Base-by-base conservation (phyloP, 257 asterid species). In the Scutellaria barbata region DNA sequence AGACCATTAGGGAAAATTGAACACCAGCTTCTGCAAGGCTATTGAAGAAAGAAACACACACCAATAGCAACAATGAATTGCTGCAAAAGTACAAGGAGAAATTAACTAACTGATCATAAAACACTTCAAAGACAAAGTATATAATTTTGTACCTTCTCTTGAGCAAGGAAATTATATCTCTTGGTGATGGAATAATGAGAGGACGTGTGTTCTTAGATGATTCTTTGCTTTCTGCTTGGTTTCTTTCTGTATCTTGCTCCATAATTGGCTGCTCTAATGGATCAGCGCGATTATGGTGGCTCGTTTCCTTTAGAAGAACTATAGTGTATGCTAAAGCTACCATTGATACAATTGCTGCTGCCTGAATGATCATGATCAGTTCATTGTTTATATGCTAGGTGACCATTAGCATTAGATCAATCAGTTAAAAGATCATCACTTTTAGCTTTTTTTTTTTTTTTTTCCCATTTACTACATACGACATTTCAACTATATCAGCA, bases 1-100 rank as follows among this genome's bases (percentile, higher is more conserved):
- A 33, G 20, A 85, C 90, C 84, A 69, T 2, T 69, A 80, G n/a
- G 55, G 68, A 72, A 61, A 78, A 61, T 41, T 59, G 76, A 39
- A 62, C 61, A 35, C 85, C 90, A 10, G 79, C 84, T 43, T 80
- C 85, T 0, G 79, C 85, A 63, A 85, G 75, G 64, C 82, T 76
- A 74, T 81, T 66, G 77, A 78, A 85, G 80, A 85, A 82, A 9
- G 77, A 53, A 63, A 85, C 60, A 45, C 53, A 25, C 30, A 84
- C 47, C 13, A 75, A 76, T 11, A 80, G 45, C 10, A 82, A 72
- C 62, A 85, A 50, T 1, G 78, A 66, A 7, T 60, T 57, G 65
- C 90, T 80, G 87, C 81, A 68, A 60, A 22, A 22, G 2, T 8
- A 22, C 5, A n/a, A 51, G 7, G 56, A 64, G 3, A 22, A 22